Evolutionary conservation across 257 asterid species (phyloP).

Genomic region (Salvia hispanica): DNA sequence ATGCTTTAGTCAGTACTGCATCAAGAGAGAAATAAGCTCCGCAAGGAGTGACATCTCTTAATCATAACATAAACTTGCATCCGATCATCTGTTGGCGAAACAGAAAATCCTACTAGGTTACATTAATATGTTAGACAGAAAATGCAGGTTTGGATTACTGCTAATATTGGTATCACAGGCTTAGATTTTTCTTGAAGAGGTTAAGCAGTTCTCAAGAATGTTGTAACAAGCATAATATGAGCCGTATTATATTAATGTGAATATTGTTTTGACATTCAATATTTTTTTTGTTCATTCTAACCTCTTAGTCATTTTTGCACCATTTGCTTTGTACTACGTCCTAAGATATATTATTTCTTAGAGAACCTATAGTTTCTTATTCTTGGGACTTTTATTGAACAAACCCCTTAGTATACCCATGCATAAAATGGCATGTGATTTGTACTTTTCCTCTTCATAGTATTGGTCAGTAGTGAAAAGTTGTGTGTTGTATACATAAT

Average conservation of each 20-base stretch:
- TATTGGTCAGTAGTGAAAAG: neutral
- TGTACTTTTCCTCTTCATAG: neutral
- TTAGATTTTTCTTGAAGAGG: neutral
- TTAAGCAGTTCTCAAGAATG: conserved; percentile 6
- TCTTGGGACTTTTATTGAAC: neutral
- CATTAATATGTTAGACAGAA: too few relatives aligned
- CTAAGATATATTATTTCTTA: neutral
- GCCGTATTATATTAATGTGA: neutral
- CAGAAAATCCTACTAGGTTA: too few relatives aligned
- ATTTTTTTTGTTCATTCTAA: neutral
- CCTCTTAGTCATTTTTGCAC: neutral
- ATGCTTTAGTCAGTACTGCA: too few relatives aligned
- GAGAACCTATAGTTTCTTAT: neutral
- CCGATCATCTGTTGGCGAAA: too few relatives aligned
- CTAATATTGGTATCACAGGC: neutral
- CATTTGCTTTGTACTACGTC: neutral
- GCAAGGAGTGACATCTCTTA: too few relatives aligned
- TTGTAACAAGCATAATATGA: neutral
- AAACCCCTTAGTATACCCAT: neutral
- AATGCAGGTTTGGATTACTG: neutral
- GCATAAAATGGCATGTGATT: neutral
- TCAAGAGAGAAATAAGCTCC: too few relatives aligned
- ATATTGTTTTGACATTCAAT: too few relatives aligned
- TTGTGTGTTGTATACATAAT: neutral
- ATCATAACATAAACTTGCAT: too few relatives aligned